phyloP scores from a whole-genome alignment of 768 basidiomycete genomes.

The Suillus brevipes region DNA sequence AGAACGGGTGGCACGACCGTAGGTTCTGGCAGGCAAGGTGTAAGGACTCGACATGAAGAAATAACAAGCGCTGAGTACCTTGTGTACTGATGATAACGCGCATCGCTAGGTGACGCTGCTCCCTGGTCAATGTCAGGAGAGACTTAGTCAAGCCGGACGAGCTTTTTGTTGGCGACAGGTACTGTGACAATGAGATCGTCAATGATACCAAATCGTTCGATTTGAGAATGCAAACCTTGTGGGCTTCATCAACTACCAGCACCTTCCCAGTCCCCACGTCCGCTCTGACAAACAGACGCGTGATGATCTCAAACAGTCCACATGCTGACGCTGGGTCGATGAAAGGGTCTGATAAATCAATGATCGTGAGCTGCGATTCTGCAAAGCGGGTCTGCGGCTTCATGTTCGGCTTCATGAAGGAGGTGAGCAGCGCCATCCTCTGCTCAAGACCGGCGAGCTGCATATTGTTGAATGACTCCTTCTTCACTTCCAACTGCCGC shows the following conservation, averaged over 20 bases:
- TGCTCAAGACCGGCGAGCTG: slow-evolving; percentile 62
- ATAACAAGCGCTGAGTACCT: slow-evolving; percentile 38
- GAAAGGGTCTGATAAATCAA: slow-evolving; percentile 75
- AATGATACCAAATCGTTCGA: background rate
- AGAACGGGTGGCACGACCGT: slow-evolving; percentile 69
- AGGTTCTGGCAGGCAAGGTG: slow-evolving; percentile 48
- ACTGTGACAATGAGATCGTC: slow-evolving; percentile 39
- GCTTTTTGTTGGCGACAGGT: slow-evolving; percentile 49
- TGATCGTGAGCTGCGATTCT: slow-evolving; percentile 60
- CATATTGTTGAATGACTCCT: slow-evolving; percentile 52
- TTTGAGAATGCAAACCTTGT: slow-evolving; percentile 49
- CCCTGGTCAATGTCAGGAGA: slow-evolving; percentile 58
- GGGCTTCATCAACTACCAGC: slow-evolving; percentile 73
- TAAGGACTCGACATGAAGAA: background rate
- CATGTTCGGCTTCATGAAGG: slow-evolving; percentile 51
- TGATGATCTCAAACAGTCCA: slow-evolving; percentile 68
- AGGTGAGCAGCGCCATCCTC: slow-evolving; percentile 57
- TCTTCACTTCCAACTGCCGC: slow-evolving; percentile 43
- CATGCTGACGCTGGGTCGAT: slow-evolving; percentile 68
- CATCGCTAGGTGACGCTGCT: slow-evolving; percentile 73
- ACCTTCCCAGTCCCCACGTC: slow-evolving; percentile 64
- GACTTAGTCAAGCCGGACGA: slow-evolving; percentile 57
- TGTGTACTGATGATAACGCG: slow-evolving; percentile 75
- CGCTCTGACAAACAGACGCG: slow-evolving; percentile 62
- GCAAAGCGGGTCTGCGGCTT: slow-evolving; percentile 46